phyloP scores from a whole-genome alignment of 1,284 basidiomycete genomes.

The Hortiboletus rubellus region DNA sequence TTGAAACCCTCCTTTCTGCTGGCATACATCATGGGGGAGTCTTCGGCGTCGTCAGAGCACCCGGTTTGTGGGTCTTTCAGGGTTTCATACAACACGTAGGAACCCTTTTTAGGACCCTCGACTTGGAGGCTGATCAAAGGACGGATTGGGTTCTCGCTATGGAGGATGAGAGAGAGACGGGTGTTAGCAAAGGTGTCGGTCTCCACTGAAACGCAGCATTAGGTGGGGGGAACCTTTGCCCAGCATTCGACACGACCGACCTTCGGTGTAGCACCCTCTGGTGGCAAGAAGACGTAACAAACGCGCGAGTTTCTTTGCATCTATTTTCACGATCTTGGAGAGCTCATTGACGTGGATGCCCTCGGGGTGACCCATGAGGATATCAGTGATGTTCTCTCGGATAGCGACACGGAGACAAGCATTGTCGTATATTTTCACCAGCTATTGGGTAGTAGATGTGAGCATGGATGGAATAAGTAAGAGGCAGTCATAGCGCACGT shows the following conservation, averaged over 20 bases:
- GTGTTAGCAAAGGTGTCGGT: constrained; percentile 37
- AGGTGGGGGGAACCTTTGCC: neutral
- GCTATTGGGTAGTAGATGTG: constrained; percentile 7
- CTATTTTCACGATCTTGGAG: constrained; percentile 24
- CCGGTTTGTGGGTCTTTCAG: constrained; percentile 24
- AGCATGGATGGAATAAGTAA: neutral
- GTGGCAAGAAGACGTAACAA: constrained; percentile 39
- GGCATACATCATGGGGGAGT: constrained; percentile 21
- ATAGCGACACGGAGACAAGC: constrained; percentile 34
- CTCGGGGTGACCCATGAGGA: constrained; percentile 25
- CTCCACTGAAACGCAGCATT: constrained; percentile 16
- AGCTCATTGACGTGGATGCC: constrained; percentile 35
- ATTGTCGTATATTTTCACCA: constrained; percentile 26
- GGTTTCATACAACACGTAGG: constrained; percentile 28
- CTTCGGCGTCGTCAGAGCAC: constrained; percentile 24
- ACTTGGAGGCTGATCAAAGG: constrained; percentile 24
- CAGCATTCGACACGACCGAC: constrained; percentile 7
- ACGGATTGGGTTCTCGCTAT: constrained; percentile 24
- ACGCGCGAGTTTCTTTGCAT: constrained; percentile 32
- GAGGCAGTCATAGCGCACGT: constrained; percentile 14
- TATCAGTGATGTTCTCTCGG: constrained; percentile 30
- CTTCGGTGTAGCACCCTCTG: constrained; percentile 39
- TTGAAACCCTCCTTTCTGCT: constrained; percentile 21
- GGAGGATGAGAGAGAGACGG: constrained; percentile 32
- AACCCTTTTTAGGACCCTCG: constrained; percentile 24